A percentile compares a stretch with the other conserved stretches of the same genome.
phyloP scores from a whole-genome alignment of 345 rosid species.

The Eutrema yunnanense region DNA sequence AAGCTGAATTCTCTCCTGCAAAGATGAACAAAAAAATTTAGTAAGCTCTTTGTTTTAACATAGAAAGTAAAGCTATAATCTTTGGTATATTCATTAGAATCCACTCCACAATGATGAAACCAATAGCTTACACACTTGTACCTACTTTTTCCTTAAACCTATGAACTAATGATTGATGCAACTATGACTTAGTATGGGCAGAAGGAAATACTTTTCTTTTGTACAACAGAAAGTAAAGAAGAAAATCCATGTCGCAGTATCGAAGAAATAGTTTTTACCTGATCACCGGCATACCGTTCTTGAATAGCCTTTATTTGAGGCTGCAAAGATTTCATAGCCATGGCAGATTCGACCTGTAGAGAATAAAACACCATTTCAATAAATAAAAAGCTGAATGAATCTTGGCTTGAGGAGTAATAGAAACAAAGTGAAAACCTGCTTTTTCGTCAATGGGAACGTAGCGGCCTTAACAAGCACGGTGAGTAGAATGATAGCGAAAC shows the following conservation, averaged over 20 bases:
- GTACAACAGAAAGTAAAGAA: background rate
- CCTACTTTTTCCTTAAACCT: background rate
- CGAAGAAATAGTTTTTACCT: constrained; percentile 39
- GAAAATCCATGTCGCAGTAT: background rate
- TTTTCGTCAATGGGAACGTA: constrained; percentile 89
- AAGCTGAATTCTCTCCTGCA: constrained; percentile 89
- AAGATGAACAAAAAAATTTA: constrained; percentile 2
- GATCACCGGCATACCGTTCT: constrained; percentile 74
- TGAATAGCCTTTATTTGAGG: constrained; percentile 94
- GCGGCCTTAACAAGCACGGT: constrained; percentile 90
- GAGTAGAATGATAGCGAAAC: constrained; percentile 85
- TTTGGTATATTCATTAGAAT: background rate
- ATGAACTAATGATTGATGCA: background rate
- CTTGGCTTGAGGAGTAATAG: background rate
- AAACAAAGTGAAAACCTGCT: constrained; percentile 56
- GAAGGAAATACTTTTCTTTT: background rate
- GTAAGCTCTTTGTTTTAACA: background rate
- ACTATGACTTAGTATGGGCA: background rate
- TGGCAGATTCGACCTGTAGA: constrained; percentile 82
- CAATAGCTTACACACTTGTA: background rate
- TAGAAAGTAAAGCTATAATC: background rate
- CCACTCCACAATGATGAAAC: background rate
- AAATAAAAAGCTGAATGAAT: background rate
- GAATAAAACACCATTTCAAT: background rate
- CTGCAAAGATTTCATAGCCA: constrained; percentile 89